Base-by-base conservation (phyloP, 805 yeast genomes). In the Saccharomycopsis oosterbeekiorum region DNA sequence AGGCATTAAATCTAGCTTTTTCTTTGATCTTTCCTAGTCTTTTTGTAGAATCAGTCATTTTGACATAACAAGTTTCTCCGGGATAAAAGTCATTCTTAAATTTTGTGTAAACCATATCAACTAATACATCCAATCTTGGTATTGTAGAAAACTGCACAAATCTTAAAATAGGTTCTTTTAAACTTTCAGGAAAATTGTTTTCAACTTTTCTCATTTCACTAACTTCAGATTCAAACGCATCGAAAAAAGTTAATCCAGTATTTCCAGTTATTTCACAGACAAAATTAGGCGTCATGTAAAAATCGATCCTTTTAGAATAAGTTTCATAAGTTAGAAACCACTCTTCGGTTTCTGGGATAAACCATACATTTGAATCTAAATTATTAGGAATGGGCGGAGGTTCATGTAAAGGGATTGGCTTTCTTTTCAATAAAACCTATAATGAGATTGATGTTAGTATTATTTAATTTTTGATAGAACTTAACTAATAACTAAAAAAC, bases 261-360 rank as follows among this genome's bases (percentile, higher is more conserved):
- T 90, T 89, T 14, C 99, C 99, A 0, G 97, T 89, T 57, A 93
- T 87, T 73, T 94, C 99, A 75, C 98, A 94, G 12, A 91, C 94
- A 74, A 94, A 94, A 71, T 89, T 88, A 66, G 84, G 84, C 58
- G 81, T 78, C 63, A 80, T 80, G 71, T 88, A 88, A 72, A 86
- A 88, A 70, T 88, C 90, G 77, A 88, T 74, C 60, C 93, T 75
- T 24, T 74, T 74, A 57, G 94, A 75, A 68, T 89, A 93, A 10
- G 85, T 90, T 59, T 86, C 89, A 71, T 94, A 93, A 5, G 77
- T 76, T 14, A 76, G 67, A 71, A 91, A 94, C 90, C 96, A 93
- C 75, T 93, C 99, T 59, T 85, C 85, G 1, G 98, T 94, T 66
- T 85, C 85, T 11, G 87, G 84, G 58, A 93, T 91, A 67, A 76